These are phyloP conservation scores for Cutaneotrichosporon sp. DNA, from an alignment of 1,284 basidiomycete genomes.

Conservation along the genomic window DNA sequence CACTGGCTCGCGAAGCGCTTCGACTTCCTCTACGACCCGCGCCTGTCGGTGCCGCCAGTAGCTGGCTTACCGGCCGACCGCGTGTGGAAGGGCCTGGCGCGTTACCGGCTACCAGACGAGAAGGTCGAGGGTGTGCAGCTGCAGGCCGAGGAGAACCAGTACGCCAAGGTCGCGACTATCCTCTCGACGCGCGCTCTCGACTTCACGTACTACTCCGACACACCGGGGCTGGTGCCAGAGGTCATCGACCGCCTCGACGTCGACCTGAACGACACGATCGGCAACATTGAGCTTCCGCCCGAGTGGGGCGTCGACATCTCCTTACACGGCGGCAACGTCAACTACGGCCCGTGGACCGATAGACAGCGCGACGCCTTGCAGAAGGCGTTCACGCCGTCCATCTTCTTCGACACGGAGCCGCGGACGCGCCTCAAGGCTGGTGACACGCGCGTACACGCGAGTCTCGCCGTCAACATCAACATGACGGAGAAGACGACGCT, in stretches of 20 bases:
- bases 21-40: conserved; percentile 40
- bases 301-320: conserved; percentile 90
- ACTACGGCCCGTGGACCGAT: conserved; percentile 94
- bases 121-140: conserved; percentile 24
- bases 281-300: conserved; percentile 82
- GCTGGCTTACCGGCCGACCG: conserved; percentile 41
- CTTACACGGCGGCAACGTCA: conserved; percentile 68
- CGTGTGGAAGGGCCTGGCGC: conserved; percentile 56
- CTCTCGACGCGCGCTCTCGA: conserved; percentile 75
- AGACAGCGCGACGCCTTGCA: conserved; percentile 79
- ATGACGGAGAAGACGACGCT: conserved; percentile 73
- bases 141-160: conserved; percentile 61
- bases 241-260: conserved; percentile 55
- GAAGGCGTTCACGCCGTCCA: conserved; percentile 74
- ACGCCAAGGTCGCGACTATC: conserved; percentile 80
- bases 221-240: conserved; percentile 51
- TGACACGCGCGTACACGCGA: conserved; percentile 76
- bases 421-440: conserved; percentile 67
- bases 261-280: conserved; percentile 63
- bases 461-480: conserved; percentile 74
- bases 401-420: conserved; percentile 66
- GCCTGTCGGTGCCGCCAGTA: conserved; percentile 41
- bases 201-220: conserved; percentile 79
- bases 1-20: conserved; percentile 41
- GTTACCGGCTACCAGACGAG: conserved; percentile 50